Base-by-base conservation (phyloP, 208 protist species). In the Trypanosoma conorhini region DNA sequence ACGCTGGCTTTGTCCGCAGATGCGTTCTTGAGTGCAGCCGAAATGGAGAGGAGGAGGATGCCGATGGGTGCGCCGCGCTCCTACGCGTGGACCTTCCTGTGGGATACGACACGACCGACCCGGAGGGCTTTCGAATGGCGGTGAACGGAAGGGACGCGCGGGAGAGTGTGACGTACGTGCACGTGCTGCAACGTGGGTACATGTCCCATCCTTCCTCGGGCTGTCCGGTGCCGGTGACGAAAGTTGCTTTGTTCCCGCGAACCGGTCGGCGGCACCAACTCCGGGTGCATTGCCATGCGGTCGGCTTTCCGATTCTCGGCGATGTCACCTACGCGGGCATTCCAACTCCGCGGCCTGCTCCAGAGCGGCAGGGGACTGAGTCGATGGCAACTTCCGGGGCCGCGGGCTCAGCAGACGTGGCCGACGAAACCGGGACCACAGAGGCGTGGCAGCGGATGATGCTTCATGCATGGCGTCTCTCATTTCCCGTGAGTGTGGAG, bases 261-360 rank as follows among this genome's bases (percentile, higher is more conserved):
- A 96, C 92, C 1, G 94, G 94, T 1, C 79, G 94, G 21, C 77
- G 90, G 2, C 94, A 97, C 69, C 94, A 97, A 74, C 80, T 97
- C 5, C 88, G 94, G 10, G 82, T 97, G 55, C 91, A 96, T 79
- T 90, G 84, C 63, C 72, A 75, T 40, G 81, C 80, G 17, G 13
- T 97, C n/a, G 93, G 91, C 5, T 83, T 83, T 62, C 91, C 93
- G 12, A 93, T 97, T 67, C 62, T 97, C 19, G 93, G 93, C 3
- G 93, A 97, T 70, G 80, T 79, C 3, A 63, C 76, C 5, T 97
- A 97, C 72, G 74, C 22, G 13, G n/a, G n/a, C 21, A 44, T 60
- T 60, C 5, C 63, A n/a, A 59, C 21, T 19, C 31, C 51, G 21
- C 31, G 51, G 38, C 5, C 24, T 42, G 17, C 28, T 40, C 4